Base-by-base conservation (phyloP, 2,329 filamentous ascomycete species). In the Talaromyces marneffei region DNA sequence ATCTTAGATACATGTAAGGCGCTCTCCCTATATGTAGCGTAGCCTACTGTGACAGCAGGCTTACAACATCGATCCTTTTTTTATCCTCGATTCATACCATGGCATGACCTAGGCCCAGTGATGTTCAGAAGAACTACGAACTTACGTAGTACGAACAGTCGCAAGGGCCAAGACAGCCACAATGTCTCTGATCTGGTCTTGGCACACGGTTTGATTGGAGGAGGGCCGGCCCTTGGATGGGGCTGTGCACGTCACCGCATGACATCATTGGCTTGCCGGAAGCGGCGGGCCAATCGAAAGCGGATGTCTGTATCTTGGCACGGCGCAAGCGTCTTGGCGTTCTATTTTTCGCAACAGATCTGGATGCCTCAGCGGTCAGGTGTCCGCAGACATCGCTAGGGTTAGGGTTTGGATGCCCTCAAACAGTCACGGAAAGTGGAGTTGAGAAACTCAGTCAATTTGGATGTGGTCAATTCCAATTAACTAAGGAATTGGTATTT, bases 191-290 rank as follows among this genome's bases (percentile, higher is more conserved):
- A 31, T 6, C 7, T 4, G 10, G 48, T 35, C 48, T 52, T 33
- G 48, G 48, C 48, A 20, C 29, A 2, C 1, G 1, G 4, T 16
- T 0, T 59, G 44, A 59, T 59, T 52, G 57, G 46, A 27, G 44
- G 57, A 35, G 5, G 18, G 33, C 33, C 35, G 25, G 35, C 14
- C 35, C 57, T 18, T n/a, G 20, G 40, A 42, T 20, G 55, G n/a
- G n/a, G 55, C 55, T 35, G 44, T 50, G 57, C 57, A 55, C 29
- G 52, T 55, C 52, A 55, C 7, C 33, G 35, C 52, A 59, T 59
- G 57, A 59, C 57, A 59, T 59, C 57, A 59, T 48, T 31, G 20
- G 25, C 25, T 23, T 52, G 57, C 44, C 57, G 46, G 46, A 59
- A 42, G 20, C 57, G 39, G 46, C 57, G 23, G 40, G 23, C 57